Conservation (phyloP, 2,329 filamentous ascomycete genomes). For the Exophiala calicioides region DNA sequence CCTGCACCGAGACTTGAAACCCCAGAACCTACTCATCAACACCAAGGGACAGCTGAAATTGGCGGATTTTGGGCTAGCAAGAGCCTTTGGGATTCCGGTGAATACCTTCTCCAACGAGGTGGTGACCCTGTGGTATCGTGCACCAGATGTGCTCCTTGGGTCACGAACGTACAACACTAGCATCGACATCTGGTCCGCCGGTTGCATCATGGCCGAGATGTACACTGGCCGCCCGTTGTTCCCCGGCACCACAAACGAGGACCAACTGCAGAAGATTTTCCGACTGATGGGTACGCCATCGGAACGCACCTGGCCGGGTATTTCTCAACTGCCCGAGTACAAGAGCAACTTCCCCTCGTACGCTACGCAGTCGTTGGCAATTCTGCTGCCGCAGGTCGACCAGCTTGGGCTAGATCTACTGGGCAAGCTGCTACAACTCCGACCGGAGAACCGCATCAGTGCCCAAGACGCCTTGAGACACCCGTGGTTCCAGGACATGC, state of each 20-base stretch:
- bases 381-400: constrained; percentile 89
- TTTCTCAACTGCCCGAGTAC: constrained; percentile 95
- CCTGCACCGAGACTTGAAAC: constrained; percentile 88
- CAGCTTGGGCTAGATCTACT: constrained; percentile 82
- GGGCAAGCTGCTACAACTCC: constrained; percentile 85
- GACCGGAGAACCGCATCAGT: constrained; percentile 87
- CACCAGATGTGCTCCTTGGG: constrained; percentile 90
- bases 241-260: constrained; percentile 96
- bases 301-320: constrained; percentile 92
- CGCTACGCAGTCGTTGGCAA: constrained; percentile 82
- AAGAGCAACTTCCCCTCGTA: constrained; percentile 94
- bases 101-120: constrained; percentile 87
- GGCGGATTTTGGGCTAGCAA: constrained; percentile 84
- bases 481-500: constrained; percentile 79
- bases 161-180: constrained; percentile 98
- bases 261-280: constrained; percentile 96
- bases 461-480: constrained; percentile 84
- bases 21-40: constrained; percentile 85
- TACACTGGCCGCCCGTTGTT: constrained; percentile 94
- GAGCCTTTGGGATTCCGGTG: constrained; percentile 87
- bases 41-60: constrained; percentile 85
- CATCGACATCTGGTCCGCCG: constrained; percentile 98
- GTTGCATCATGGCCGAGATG: constrained; percentile 99
- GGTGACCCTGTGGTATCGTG: constrained; percentile 66
- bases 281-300: constrained; percentile 97